phyloP scores from a whole-genome alignment of 305 asterid species.

The Striga hermonthica region DNA sequence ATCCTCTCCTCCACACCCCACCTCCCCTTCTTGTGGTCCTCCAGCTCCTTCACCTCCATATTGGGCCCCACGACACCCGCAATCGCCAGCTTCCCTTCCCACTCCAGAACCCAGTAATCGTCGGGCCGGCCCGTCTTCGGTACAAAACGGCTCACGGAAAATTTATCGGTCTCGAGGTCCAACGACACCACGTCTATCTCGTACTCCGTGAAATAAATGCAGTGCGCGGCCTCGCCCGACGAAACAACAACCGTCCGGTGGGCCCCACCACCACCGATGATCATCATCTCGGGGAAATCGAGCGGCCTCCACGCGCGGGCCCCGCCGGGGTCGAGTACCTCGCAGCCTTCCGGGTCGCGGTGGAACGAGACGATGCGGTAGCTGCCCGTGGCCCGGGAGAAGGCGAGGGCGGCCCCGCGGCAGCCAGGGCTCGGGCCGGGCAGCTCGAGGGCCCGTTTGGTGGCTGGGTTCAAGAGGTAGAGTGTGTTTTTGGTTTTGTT shows the following conservation, averaged over 20 bases:
- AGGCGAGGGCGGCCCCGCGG: conserved; percentile 9
- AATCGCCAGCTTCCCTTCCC: conserved; percentile 35
- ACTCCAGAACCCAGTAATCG: conserved; percentile 5
- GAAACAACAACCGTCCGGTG: not conserved
- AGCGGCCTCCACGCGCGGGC: conserved; percentile 28
- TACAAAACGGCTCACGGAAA: conserved; percentile 13
- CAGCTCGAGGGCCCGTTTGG: conserved; percentile 6
- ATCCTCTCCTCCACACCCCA: conserved; percentile 22
- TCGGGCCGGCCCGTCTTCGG: not conserved
- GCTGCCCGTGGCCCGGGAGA: conserved; percentile 11
- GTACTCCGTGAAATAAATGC: not conserved
- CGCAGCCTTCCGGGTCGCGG: conserved; percentile 14
- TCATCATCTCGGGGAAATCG: conserved; percentile 2
- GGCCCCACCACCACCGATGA: not conserved
- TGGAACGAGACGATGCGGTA: conserved; percentile 23
- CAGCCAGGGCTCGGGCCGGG: conserved; percentile 14
- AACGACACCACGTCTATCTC: not conserved
- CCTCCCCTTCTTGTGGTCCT: conserved; percentile 27
- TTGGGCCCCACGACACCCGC: conserved; percentile 13
- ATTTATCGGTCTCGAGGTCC: conserved; percentile 28
- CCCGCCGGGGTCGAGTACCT: conserved; percentile 26
- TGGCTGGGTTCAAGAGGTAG: conserved; percentile 33
- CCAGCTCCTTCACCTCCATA: conserved; percentile 28
- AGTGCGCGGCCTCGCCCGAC: conserved; percentile 27
- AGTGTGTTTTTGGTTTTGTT: not conserved